Base-by-base conservation (phyloP, 2,329 filamentous ascomycete genomes). In the Cadophora sp. region DNA sequence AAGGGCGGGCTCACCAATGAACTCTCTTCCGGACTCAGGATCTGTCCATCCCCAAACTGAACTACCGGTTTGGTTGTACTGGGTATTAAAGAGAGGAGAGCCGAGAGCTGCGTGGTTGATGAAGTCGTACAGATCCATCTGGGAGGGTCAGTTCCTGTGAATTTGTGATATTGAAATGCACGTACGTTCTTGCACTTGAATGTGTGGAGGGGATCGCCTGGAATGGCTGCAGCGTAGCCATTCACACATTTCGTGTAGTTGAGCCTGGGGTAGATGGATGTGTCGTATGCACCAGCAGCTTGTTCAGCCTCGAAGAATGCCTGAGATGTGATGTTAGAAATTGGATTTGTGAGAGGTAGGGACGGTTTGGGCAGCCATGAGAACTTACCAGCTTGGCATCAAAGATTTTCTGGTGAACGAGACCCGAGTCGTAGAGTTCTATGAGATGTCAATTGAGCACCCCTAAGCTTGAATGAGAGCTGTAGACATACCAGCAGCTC, bases 71-170 rank as follows among this genome's bases (percentile, higher is more conserved):
- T 61, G 56, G 31, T 61, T 61, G 59, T 62, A 62, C 8, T 62
- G 37, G 3, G 59, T 62, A 26, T 62, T 62, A 40, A 62, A 62
- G 27, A 62, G 59, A 37, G 64, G 64, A 1, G 64, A 66, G 8
- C 64, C 64, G 29, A 68, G 67, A 55, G 63, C 82, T 3, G 82
- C 80, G 72, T 89, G 86, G 48, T 81, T 82, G 55, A 85, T 77
- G 77, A 89, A 88, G 72, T 86, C 83, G 73, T 86, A 84, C 2
- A 87, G 80, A 71, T 88, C 86, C 14, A 86, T 81, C 79, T 69
- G 34, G 40, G 19, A 73, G 51, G n/a, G 7, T 53, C 11, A 71
- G 61, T 68, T 2, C 2, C 27, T 43, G 11, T 16, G 8, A 9
- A 9, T 16, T 6, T 12, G 12, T 2, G 40, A 19, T 43, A 43